Base-by-base conservation (phyloP, 257 asterid species). In the Solanum pennellii region DNA sequence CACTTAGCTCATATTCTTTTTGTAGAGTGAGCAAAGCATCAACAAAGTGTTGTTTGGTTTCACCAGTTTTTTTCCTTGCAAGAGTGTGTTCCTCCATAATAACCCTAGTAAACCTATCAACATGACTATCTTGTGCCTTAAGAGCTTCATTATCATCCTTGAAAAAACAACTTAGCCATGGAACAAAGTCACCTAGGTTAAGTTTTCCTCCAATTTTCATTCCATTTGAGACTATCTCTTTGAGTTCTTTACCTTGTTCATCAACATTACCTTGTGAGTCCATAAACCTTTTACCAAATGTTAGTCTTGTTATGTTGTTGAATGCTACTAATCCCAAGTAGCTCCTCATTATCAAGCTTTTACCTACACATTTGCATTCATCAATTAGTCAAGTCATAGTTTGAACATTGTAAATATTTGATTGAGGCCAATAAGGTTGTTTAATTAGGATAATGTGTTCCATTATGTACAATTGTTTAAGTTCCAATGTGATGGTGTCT, bases 221-320 rank as follows among this genome's bases (percentile, higher is more conserved):
- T 18, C 89, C 89, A 82, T 66, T 87, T 3, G 82, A 45, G 33
- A 80, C 89, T 44, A 87, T 87, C 13, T 82, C 86, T 66, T 87
- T 87, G 37, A 79, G 74, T 59, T 87, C 89, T 68, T 77, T 66
- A 41, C 89, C 86, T 82, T 87, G 89, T 6, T 29, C 82, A 80
- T 87, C 82, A 16, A 87, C 52, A 5, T 65, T 44, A 33, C 89
- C 89, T 15, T 87, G 52, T 62, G 41, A 79, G 9, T 25, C 47
- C 25, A n/a, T 79, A 45, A 79, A 79, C 39, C 39, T 79, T 0
- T 79, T 87, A 9, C 89, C 89, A 80, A 87, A 87, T 44, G 86
- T 82, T 52, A 87, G 72, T 69, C 86, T 87, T 80, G 89, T 87
- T 87, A 87, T 87, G 18, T 87, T 87, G 89, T 87, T 87, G 86